Base-by-base conservation (phyloP, 1,284 basidiomycete species). In the Trichosporon coremiiforme region DNA sequence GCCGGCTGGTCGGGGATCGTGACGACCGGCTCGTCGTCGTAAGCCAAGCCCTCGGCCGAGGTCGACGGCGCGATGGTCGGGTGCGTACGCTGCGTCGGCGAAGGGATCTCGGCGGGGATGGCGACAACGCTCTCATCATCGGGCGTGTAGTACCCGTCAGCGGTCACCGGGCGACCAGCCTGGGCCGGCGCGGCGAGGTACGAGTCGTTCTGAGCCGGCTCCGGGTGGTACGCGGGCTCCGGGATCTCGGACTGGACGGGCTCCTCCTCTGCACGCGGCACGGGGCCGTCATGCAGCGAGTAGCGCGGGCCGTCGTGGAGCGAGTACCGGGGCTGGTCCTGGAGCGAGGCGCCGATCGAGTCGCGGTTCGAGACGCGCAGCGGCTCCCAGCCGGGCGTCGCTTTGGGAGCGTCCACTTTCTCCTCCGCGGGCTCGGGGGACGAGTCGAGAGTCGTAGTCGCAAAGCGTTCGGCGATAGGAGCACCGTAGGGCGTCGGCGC, bases 251-350 rank as follows among this genome's bases (percentile, higher is more conserved):
- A 50, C 20, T 4, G 50, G 50, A 25, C n/a, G 20, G 57, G 33
- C 57, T 62, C 57, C 29, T 62, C 57, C 57, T 60, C 25, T 10
- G 57, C 57, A 20, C 50, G 50, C 7, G 50, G 50, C 20, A 53
- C 50, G 41, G 41, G 41, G 5, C 41, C 41, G 41, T 45, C 41
- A 31, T 53, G 53, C 33, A 67, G 60, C 36, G 55, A 50, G 22
- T 35, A 41, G 47, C 33, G 20, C 4, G 68, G 68, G 4, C 68
- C 68, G 10, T 69, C 68, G 33, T 36, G 31, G 5, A 69, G 68
- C 13, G 33, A 65, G 53, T 66, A 66, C 20, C 65, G 38, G 9
- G 67, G 66, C 3, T 64, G 55, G 55, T 67, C 66, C n/a, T 67
- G 53, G 15, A 67, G 41, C 12, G 65, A 60, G 10, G 36, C 29